Conservation (phyloP, 768 basidiomycete species). For the Boletus barrowsii region DNA sequence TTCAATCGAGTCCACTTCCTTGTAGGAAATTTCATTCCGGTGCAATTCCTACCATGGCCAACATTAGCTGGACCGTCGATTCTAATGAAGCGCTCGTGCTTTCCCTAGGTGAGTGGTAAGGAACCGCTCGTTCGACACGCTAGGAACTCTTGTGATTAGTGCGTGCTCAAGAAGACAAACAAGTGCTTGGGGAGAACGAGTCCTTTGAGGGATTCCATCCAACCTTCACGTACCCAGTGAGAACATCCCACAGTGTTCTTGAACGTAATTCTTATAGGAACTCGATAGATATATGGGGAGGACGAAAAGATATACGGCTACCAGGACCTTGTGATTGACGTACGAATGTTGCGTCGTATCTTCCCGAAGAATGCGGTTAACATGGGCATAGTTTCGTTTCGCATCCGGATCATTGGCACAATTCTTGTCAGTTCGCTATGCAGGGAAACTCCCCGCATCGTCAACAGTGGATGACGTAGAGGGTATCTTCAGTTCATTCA, state of each 20-base stretch:
- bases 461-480: slow-evolving; percentile 87
- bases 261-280: slow-evolving; percentile 4
- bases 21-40: too few species aligned
- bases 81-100: slow-evolving; percentile 75
- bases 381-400: slow-evolving; percentile 60
- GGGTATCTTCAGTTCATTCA: slow-evolving; percentile 67
- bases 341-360: slow-evolving; percentile 36
- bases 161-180: slow-evolving; percentile 64
- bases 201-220: slow-evolving; percentile 73
- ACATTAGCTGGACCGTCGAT: slow-evolving; percentile 68
- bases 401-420: slow-evolving; percentile 83
- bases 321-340: slow-evolving; percentile 77
- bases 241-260: not conserved
- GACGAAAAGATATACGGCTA: slow-evolving; percentile 97
- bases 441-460: slow-evolving; percentile 59
- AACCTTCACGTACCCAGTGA: slow-evolving; percentile 91
- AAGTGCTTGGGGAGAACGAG: slow-evolving; percentile 53
- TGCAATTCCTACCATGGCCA: slow-evolving; percentile 17
- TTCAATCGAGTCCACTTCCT: not conserved
- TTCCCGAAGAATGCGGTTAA: not conserved
- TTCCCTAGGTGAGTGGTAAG: slow-evolving; percentile 56
- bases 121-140: not conserved
- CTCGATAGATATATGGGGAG: slow-evolving; percentile 82
- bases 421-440: slow-evolving; percentile 67
- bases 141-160: slow-evolving; percentile 40